A percentile compares a stretch with the other conserved stretches of the same genome.
Conservation (phyloP, 768 basidiomycete species). For the Trametes maxima region DNA sequence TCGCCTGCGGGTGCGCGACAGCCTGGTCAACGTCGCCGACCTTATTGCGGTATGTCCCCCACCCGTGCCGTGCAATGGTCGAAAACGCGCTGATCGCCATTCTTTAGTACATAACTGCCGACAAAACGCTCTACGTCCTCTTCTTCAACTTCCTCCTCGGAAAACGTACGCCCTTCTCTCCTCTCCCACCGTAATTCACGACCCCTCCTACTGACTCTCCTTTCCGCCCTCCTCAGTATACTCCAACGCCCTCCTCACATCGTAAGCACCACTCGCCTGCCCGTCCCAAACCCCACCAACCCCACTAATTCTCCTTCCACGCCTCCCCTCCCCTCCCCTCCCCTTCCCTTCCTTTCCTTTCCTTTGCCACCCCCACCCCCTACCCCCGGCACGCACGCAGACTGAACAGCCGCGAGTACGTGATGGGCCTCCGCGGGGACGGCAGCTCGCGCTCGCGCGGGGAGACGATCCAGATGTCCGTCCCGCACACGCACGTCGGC, state of each 20-base stretch:
- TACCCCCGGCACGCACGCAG: background rate
- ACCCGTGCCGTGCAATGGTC: background rate
- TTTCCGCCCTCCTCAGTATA: background rate
- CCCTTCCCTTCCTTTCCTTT: too few relatives aligned
- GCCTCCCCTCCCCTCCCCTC: too few relatives aligned
- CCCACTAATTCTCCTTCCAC: too few relatives aligned
- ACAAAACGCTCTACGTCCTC: background rate
- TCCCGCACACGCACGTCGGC: too few relatives aligned
- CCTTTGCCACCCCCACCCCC: too few relatives aligned
- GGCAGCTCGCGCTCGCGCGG: background rate
- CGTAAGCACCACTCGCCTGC: background rate
- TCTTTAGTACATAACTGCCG: background rate
- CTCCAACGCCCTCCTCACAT: background rate
- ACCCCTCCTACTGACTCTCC: background rate
- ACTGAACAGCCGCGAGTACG: conserved; percentile 9
- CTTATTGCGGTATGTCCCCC: background rate
- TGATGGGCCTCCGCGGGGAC: background rate
- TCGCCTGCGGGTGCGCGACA: background rate
- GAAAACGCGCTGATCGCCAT: background rate
- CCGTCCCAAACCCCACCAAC: background rate
- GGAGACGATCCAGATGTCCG: background rate
- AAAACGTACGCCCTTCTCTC: background rate
- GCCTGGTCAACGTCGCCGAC: background rate
- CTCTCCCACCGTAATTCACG: background rate
- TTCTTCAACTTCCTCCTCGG: conserved; percentile 2